Conservation (phyloP, 768 basidiomycete genomes). For the Leucosporidium scottii region DNA sequence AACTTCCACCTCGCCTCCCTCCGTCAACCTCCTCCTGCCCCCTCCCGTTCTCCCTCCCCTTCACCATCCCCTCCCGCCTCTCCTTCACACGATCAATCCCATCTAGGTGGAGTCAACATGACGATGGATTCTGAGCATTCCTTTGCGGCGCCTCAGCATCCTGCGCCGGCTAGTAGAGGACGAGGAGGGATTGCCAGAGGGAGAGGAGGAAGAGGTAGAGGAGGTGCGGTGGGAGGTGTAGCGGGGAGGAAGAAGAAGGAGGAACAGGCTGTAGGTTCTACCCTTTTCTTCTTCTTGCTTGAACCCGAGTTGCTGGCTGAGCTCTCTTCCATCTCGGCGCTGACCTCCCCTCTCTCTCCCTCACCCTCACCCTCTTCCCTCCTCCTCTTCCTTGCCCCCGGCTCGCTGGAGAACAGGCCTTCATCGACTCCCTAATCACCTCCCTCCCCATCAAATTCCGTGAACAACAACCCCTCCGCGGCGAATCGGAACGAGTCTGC, state of each 20-base stretch:
- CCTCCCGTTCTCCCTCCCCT: neutral
- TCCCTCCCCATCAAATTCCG: conserved; percentile 27
- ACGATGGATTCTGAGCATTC: conserved; percentile 12
- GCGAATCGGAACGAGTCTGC: neutral
- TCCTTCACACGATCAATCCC: neutral
- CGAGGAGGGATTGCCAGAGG: neutral
- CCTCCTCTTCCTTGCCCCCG: no score
- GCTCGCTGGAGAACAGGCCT: conserved; percentile 14
- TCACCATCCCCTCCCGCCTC: neutral
- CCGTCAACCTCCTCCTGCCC: neutral
- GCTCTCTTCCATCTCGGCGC: neutral
- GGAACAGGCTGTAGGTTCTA: conserved; percentile 14
- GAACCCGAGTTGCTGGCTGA: no score
- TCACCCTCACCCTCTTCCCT: no score
- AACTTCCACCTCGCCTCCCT: conserved; percentile 25
- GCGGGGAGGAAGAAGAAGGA: conserved; percentile 14
- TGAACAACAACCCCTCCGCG: conserved; percentile 13
- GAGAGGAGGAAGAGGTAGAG: conserved; percentile 5
- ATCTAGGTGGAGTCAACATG: neutral
- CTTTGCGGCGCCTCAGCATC: conserved; percentile 8
- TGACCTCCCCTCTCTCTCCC: no score
- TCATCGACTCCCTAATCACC: conserved; percentile 25
- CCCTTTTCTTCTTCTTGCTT: neutral
- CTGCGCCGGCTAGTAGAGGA: neutral
- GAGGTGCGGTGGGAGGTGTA: neutral